Evolutionary conservation across 306 rosid genomes (phyloP).

Genomic region (Lotus japonicus): DNA sequence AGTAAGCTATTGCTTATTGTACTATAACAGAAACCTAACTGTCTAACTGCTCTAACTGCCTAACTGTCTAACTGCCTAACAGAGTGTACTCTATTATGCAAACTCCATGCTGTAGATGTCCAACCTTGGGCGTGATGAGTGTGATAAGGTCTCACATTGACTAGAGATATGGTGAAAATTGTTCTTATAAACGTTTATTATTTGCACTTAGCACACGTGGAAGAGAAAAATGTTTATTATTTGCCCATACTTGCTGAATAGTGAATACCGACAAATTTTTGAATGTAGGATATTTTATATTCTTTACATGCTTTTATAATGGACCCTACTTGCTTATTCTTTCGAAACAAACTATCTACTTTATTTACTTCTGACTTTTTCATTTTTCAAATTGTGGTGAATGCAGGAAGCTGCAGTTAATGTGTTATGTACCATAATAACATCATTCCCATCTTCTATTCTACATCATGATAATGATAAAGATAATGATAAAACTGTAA

Average conservation of each 20-base stretch:
- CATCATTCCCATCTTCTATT: constrained; percentile 57
- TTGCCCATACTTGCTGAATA: neutral
- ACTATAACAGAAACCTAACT: too few relatives aligned
- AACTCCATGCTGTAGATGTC: too few relatives aligned
- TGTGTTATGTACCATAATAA: constrained; percentile 47
- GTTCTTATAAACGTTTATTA: too few relatives aligned
- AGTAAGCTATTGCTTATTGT: too few relatives aligned
- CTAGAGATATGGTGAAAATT: too few relatives aligned
- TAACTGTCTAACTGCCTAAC: too few relatives aligned
- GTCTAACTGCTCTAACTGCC: too few relatives aligned
- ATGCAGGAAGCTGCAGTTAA: constrained; percentile 76
- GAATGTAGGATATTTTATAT: constrained; percentile 1
- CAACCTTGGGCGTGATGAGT: too few relatives aligned
- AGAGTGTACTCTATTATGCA: too few relatives aligned
- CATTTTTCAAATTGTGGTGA: constrained; percentile 24
- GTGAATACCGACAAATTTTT: neutral
- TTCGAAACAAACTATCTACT: neutral
- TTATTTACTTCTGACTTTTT: constrained; percentile 13
- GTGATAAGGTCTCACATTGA: too few relatives aligned
- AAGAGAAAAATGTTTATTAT: neutral
- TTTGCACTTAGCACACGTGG: too few relatives aligned
- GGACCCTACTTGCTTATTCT: constrained; percentile 4
- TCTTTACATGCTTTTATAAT: constrained; percentile 8
- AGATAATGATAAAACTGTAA: too few relatives aligned
- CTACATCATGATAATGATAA: constrained; percentile 53